These are phyloP conservation scores for Exophiala viscosa DNA, from an alignment of 2,329 filamentous ascomycete genomes.

Conservation along the genomic window DNA sequence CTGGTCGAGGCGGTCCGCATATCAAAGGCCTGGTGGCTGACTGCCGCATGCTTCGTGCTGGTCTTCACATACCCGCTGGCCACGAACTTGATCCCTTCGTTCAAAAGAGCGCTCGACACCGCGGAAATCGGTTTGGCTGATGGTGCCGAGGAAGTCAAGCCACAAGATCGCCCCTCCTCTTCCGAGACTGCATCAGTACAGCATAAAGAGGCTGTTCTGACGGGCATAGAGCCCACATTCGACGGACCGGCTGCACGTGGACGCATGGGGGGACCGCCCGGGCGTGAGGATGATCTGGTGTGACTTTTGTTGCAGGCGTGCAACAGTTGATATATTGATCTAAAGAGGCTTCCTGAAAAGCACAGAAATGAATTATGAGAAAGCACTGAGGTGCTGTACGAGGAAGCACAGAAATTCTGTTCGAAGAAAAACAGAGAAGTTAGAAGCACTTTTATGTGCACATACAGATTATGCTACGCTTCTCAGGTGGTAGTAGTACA, in stretches of 20 bases:
- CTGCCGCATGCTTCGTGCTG: conserved; percentile 19
- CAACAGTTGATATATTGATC: too few species aligned
- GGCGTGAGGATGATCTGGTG: not conserved
- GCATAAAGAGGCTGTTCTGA: not conserved
- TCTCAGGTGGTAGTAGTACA: too few species aligned
- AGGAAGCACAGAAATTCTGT: too few species aligned
- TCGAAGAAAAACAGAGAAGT: too few species aligned
- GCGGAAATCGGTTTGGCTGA: conserved; percentile 10
- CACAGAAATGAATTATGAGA: too few species aligned
- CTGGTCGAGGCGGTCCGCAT: conserved; percentile 23
- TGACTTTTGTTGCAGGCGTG: not conserved
- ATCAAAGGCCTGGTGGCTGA: conserved; percentile 22
- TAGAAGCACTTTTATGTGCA: too few species aligned
- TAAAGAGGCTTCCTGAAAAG: too few species aligned
- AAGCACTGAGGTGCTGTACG: too few species aligned
- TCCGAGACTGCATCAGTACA: too few species aligned
- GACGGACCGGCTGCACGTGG: not conserved
- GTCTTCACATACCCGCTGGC: conserved; percentile 23
- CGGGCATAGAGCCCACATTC: not conserved
- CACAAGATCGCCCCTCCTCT: too few species aligned
- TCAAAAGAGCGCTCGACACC: conserved; percentile 18
- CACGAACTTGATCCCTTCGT: conserved; percentile 23
- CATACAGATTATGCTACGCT: too few species aligned
- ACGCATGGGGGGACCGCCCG: not conserved
- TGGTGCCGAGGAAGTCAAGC: conserved; percentile 6